Evolutionary conservation across 768 basidiomycete genomes (phyloP).

Genomic region (Dendrothele bispora): DNA sequence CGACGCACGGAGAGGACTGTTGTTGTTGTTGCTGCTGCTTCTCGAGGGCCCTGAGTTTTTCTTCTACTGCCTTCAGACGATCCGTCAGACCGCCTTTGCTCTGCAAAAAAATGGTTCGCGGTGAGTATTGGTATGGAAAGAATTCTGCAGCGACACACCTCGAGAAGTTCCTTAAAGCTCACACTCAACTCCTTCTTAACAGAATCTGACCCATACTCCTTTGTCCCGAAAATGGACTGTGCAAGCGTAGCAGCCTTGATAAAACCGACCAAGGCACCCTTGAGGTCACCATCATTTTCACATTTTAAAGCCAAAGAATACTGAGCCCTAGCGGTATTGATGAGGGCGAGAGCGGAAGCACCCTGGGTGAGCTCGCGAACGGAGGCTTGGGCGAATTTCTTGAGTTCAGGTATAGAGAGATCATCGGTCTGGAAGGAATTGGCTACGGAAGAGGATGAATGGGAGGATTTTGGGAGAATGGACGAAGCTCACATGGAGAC

Average conservation of each 20-base stretch:
- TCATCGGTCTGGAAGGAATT: too few relatives aligned
- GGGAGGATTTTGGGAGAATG: too few relatives aligned
- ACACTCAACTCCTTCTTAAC: constrained; percentile 64
- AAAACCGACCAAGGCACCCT: constrained; percentile 57
- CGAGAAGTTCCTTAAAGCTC: constrained; percentile 64
- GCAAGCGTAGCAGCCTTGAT: constrained; percentile 62
- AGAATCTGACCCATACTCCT: constrained; percentile 55
- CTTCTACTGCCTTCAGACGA: constrained; percentile 41
- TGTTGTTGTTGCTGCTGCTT: constrained; percentile 29
- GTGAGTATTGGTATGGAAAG: constrained; percentile 8
- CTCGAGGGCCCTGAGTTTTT: constrained; percentile 47
- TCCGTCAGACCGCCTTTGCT: constrained; percentile 39
- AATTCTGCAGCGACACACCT: constrained; percentile 48
- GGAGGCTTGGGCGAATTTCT: background rate
- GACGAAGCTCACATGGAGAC: too few relatives aligned
- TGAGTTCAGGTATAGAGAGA: background rate
- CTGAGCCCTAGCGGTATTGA: constrained; percentile 62
- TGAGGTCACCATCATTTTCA: constrained; percentile 58
- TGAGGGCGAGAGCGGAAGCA: constrained; percentile 58
- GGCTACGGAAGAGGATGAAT: too few relatives aligned
- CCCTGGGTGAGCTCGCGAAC: constrained; percentile 56
- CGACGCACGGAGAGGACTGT: background rate
- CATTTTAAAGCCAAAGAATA: constrained; percentile 34
- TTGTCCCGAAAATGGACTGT: constrained; percentile 56
- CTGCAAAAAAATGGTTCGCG: constrained; percentile 13